Evolutionary conservation across 2,329 filamentous ascomycete species (phyloP), one percentile per base, ranked within the genome.

Genomic region (Hirsutella minnesotensis): DNA sequence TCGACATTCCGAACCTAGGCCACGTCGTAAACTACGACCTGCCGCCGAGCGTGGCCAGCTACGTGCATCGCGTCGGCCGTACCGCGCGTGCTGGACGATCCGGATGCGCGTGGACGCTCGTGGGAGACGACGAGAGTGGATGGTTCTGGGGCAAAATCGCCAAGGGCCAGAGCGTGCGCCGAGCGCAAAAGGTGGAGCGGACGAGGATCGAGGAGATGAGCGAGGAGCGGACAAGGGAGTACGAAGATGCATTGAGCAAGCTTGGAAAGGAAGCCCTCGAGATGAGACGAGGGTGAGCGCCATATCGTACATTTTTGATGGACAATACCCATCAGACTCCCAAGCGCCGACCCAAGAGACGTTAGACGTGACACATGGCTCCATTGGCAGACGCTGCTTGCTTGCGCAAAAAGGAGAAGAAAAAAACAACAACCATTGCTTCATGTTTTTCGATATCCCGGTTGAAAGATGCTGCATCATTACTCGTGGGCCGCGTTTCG

Each of bases 1-100:
- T 96, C 21, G 90, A 96, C 60, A 72, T 95, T 12, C 77, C 79
- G 1, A 73, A 77, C 38, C 74, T 96, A 38, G 79, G 81, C 30
- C 85, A 94, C 56, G 87, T 96, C 38, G 70, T 96, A 62, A 95
- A 95, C 65, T 96, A 96, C 67, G 90, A 95, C 59, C 73, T 95
- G 41, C 90, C 90, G 0, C 74, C 79, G 4, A 89, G 82, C 54
- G 68, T 88, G 29, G 83, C 83, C 5, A 83, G 80, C 20, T 96
- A 96, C 54, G 80, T 96, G 4, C 92, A 96, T 60, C 82, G 92
- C 34, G 87, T 95, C 2, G 90, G 92, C 31, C 79, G 92, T 44
- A 95, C 90, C 1, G 90, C 90, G 1, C 75, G 89, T 58, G 92
- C 86, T 0, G 87, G 84, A 1, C 77, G 79, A 43, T 51, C 65